Percentiles rank a stretch among this genome's conserved stretches.
Evolutionary conservation across 352 stramenopile genomes (phyloP).

Genomic region (Phytopythium helicoides): DNA sequence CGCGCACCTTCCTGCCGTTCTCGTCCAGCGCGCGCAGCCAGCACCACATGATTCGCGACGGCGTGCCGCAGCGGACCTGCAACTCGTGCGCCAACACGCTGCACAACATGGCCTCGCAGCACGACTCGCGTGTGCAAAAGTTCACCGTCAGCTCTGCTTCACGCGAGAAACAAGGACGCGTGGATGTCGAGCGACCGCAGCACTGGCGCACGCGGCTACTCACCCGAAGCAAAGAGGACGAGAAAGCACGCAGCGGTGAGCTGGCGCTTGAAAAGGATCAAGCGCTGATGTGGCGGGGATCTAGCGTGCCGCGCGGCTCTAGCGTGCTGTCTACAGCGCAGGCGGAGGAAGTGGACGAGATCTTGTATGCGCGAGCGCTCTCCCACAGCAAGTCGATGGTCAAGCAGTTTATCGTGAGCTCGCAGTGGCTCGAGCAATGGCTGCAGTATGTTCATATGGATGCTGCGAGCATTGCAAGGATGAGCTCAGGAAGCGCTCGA

Average conservation of each 20-base stretch:
- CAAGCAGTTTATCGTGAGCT: conserved; percentile 55
- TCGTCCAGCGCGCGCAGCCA: conserved; percentile 38
- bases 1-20: conserved; percentile 70
- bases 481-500: no score
- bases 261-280: conserved; percentile 25
- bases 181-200: conserved; percentile 30
- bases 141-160: conserved; percentile 29
- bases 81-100: conserved; percentile 61
- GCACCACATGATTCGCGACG: conserved; percentile 69
- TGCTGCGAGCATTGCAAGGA: conserved; percentile 10
- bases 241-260: no score
- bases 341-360: conserved; percentile 57
- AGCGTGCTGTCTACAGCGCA: conserved; percentile 24
- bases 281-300: not conserved
- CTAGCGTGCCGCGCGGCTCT: conserved; percentile 7
- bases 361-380: conserved; percentile 36
- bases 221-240: conserved; percentile 20
- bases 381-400: conserved; percentile 21
- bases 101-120: conserved; percentile 55
- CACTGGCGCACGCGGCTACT: conserved; percentile 25
- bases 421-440: conserved; percentile 64
- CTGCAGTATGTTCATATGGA: conserved; percentile 62
- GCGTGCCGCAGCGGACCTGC: conserved; percentile 68
- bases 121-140: conserved; percentile 53
- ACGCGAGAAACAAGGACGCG: conserved; percentile 12